Conservation (phyloP, 2,329 filamentous ascomycete genomes). For the Penicillium hordei region DNA sequence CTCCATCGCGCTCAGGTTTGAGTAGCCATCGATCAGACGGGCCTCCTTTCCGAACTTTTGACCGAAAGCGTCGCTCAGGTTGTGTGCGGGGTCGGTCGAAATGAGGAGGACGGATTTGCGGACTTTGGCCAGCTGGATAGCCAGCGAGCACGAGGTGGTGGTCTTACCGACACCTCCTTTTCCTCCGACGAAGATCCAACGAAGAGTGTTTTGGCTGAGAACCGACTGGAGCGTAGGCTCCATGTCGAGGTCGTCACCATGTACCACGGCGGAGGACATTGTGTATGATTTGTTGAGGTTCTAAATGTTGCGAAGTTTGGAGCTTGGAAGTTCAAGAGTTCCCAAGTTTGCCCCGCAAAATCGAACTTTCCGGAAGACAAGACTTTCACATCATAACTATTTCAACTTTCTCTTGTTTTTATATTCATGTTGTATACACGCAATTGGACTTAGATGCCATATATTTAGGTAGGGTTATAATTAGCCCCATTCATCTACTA, state of each 20-base stretch:
- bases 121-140: conserved; percentile 93
- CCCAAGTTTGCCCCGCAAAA: conserved; percentile 25
- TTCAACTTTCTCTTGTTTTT: background rate
- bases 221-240: conserved; percentile 93
- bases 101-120: conserved; percentile 96
- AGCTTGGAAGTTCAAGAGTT: conserved; percentile 13
- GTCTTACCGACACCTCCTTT: conserved; percentile 99
- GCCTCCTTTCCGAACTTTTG: conserved; percentile 99
- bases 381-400: background rate
- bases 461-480: background rate
- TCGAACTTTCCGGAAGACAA: conserved; percentile 37
- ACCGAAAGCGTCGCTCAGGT: conserved; percentile 94
- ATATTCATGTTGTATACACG: background rate
- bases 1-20: conserved; percentile 96
- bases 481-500: background rate
- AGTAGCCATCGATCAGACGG: conserved; percentile 84
- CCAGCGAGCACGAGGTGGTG: conserved; percentile 97
- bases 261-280: conserved; percentile 47
- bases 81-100: conserved; percentile 97
- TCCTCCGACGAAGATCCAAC: conserved; percentile 98
- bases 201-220: conserved; percentile 88
- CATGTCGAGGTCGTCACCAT: conserved; percentile 66
- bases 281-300: conserved; percentile 10
- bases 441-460: background rate
- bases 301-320: background rate